phyloP scores from a whole-genome alignment of 768 basidiomycete species.

The Exidia glandulosa region DNA sequence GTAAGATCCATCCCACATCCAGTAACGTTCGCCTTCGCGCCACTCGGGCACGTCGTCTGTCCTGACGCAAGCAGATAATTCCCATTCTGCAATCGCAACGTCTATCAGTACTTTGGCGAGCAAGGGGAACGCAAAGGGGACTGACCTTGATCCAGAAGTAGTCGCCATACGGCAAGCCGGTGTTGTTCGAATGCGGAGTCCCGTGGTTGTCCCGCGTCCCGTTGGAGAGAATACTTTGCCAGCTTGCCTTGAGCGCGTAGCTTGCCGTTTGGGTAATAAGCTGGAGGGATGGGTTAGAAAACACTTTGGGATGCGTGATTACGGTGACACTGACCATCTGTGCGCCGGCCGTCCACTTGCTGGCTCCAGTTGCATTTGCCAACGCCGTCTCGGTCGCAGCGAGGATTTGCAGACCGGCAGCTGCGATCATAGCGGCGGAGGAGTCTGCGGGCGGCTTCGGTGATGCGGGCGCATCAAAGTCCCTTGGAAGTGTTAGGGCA shows the following conservation, averaged over 20 bases:
- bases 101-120: too few species aligned
- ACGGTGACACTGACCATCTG: not conserved
- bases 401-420: conserved; percentile 2
- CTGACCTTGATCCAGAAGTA: not conserved
- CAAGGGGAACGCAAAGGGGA: not conserved
- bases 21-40: not conserved
- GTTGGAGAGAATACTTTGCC: conserved; percentile 1
- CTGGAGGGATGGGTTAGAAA: not conserved
- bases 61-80: not conserved
- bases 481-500: not conserved
- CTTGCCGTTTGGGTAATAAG: conserved; percentile 1
- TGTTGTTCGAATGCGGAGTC: conserved; percentile 1
- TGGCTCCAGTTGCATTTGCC: not conserved
- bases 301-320: not conserved
- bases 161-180: conserved; percentile 2
- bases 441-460: not conserved
- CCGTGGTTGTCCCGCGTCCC: conserved; percentile 4
- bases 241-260: not conserved
- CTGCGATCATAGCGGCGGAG: conserved; percentile 4
- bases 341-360: conserved; percentile 1
- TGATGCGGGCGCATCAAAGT: conserved; percentile 2
- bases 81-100: not conserved
- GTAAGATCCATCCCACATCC: not conserved
- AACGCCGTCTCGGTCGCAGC: not conserved
- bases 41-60: not conserved